Conservation (phyloP, 148 eudicot genomes). For the Amaranthus hypochondriacus region DNA sequence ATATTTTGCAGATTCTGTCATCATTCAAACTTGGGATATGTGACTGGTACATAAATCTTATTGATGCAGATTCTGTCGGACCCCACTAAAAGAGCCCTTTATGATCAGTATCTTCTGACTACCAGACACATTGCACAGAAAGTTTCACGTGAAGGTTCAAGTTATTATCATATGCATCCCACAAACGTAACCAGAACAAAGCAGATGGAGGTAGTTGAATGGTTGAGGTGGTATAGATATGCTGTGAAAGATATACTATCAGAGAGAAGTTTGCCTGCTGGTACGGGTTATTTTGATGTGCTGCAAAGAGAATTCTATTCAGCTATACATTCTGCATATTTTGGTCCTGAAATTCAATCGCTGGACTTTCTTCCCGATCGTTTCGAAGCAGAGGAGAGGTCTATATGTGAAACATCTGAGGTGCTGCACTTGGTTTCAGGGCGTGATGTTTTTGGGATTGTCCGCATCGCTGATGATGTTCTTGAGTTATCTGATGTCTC, state of each 20-base stretch:
- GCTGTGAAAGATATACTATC: conserved; percentile 69
- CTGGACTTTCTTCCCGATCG: conserved; percentile 78
- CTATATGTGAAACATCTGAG: conserved; percentile 61
- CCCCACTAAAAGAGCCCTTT: conserved; percentile 64
- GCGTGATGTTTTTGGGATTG: conserved; percentile 85
- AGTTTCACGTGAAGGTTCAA: conserved; percentile 35
- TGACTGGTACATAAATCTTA: conserved; percentile 9
- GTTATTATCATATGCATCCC: conserved; percentile 46
- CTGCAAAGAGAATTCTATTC: conserved; percentile 80
- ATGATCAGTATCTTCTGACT: conserved; percentile 63
- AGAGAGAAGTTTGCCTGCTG: conserved; percentile 62
- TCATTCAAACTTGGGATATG: background rate
- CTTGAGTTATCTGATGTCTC: conserved; percentile 42
- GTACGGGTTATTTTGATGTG: conserved; percentile 77
- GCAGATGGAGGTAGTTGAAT: conserved; percentile 96
- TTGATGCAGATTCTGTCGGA: conserved; percentile 79
- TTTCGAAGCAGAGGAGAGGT: conserved; percentile 96
- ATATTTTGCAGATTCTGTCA: background rate
- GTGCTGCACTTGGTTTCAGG: conserved; percentile 95
- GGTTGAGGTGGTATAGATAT: conserved; percentile 88
- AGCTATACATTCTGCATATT: conserved; percentile 78
- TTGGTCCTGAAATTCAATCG: conserved; percentile 75
- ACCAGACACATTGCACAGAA: conserved; percentile 40
- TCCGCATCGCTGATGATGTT: conserved; percentile 54
- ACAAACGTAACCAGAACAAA: conserved; percentile 33